Evolutionary conservation across 1,139 yeast genomes (phyloP), one percentile per base, ranked within the genome.

Genomic region (Lodderomyces parapsilosis): DNA sequence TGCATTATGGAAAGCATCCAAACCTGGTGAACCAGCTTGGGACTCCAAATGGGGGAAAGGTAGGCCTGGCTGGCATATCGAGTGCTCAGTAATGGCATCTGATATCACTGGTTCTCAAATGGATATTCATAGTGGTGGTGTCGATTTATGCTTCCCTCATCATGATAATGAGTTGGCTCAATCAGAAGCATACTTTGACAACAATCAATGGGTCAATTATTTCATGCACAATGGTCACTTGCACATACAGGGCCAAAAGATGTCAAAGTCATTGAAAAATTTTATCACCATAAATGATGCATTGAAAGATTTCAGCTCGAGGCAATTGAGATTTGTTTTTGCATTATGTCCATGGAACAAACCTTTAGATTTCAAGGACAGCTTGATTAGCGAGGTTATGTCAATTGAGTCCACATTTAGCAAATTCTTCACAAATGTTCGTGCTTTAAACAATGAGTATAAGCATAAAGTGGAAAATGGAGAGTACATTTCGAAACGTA

Each of bases 51-150:
- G 98, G 98, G 99, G 99, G 28, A 74, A 76, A 47, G 99, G 99
- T 40, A 85, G 99, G 63, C 99, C 99, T 3, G 99, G 99, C 2
- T 93, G 99, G 99, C 99, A 93, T 62, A 93, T 93, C 63, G 99
- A 93, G 67, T 93, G 99, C 74, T 90, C 98, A 6, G 99, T 93
- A 13, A 93, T 93, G 99, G 99, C 99, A 1, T 79, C 93, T 42
- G 96, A 90, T 55, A 78, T 90, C 39, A 75, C 87, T 36, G 98
- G 98, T 1, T 67, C 78, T 28, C 76, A 77, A 45, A 86, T 94
- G 76, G 99, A 93, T 65, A 89, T 93, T 53, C 99, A 93, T 63
- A 84, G 96, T 18, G 99, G 99, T 45, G 99, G 99, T 51, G 81
- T 93, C 47, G 99, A 93, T 66, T 77, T 93, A 58, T 96, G 98